Evolutionary conservation across 345 rosid genomes (phyloP), one percentile per base, ranked within the genome.

Genomic region (Raphanus raphanistrum): DNA sequence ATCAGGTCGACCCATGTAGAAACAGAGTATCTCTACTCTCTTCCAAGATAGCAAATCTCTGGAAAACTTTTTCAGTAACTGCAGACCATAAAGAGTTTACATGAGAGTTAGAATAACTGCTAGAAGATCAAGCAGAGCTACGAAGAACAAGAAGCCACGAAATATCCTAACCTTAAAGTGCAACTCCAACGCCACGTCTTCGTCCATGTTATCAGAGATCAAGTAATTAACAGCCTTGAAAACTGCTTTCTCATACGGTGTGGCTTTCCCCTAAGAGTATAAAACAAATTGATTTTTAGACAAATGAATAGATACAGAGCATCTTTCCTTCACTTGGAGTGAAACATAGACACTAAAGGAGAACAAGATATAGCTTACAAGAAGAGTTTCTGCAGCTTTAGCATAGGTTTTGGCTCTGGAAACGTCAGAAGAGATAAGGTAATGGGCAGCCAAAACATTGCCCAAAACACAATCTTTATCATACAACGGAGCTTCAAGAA

Each of bases 371-470:
- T 26, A 59, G 77, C 84, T 81, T 76, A 91, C 97, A 60, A 90
- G 81, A 72, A 72, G 70, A 74, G 87, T 81, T 82, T 82, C 76
- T 28, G 98, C 97, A 75, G 90, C 89, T 71, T 74, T 77, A 59
- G 78, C n/a, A 75, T 76, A 76, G 4, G 72, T 29, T 41, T 76
- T 13, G 68, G 86, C 86, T 43, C 68, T 76, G 69, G 85, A 72
- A 65, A 89, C 78, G 67, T 88, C 82, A 17, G 79, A 27, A 57
- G 87, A 86, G 77, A 21, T 68, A 55, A 90, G 86, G 77, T 68
- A 90, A 72, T 89, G 86, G 28, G 97, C 96, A 68, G 92, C 97
- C 83, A 93, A 82, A 71, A 88, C 77, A 74, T 93, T 91, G 61
- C 85, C 94, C 75, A 91, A 76, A 38, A 91, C 96, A 68, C 96